Evolutionary conservation across 2,329 filamentous ascomycete species (phyloP), one percentile per base, ranked within the genome.

Genomic region (Fusarium nisikadoi): DNA sequence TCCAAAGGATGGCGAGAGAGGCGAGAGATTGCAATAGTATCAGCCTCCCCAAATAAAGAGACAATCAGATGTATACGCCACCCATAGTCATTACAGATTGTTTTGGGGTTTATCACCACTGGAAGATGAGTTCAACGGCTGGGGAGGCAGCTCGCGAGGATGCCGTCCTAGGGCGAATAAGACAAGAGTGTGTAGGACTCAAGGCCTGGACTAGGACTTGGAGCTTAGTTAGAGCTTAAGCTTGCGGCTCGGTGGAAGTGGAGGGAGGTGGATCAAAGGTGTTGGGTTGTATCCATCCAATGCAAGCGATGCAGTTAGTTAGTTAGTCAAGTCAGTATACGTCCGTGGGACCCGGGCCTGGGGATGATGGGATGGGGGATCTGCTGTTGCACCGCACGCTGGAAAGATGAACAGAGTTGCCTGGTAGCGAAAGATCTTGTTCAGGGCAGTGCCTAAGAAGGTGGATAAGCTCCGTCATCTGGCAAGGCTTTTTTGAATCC

Each of bases 101-200:
- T 77, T 67, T 65, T 69, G 63, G n/a, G 46, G n/a, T 33, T 50
- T 76, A 73, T 61, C 64, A 53, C 58, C 61, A 60, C 57, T 39
- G 43, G 41, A 45, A 49, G 58, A 57, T 56, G 36, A 57, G 64
- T 54, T 46, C 49, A 55, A 65, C 25, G 56, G 38, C 63, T 65
- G 74, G 33, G 71, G 77, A 78, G 77, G 77, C 76, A 78, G 74
- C 77, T 78, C 62, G 69, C 63, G 60, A 65, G 61, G 55, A 71
- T 64, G 57, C 38, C 59, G 61, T 76, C 72, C 74, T 75, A 77
- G 73, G 66, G 71, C 76, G 77, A 78, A 74, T 75, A 72, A 73
- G 49, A 68, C 73, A 67, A 63, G 68, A 75, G 63, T 65, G 68
- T 79, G 75, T 79, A 79, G 77, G 77, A 79, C 77, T 78, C 70